Conservation (phyloP, 768 basidiomycete species). For the Trametopsis cervina region DNA sequence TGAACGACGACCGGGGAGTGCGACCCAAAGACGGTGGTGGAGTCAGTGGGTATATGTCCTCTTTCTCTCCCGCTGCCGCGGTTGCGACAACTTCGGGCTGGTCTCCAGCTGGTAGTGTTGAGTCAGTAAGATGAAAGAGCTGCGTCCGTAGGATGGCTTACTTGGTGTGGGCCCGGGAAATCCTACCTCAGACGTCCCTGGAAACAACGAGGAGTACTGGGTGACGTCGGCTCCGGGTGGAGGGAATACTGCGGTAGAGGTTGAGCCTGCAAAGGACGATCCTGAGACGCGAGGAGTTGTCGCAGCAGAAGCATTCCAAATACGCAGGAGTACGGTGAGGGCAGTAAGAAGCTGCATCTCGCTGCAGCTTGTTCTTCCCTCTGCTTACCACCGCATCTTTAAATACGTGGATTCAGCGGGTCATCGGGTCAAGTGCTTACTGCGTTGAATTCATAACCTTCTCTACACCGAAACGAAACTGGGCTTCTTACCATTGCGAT, state of each 20-base stretch:
- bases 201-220: background rate
- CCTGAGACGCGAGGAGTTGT: too few species aligned
- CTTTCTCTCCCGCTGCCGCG: background rate
- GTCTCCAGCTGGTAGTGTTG: conserved; percentile 1
- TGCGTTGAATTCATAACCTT: too few species aligned
- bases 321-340: too few species aligned
- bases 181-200: conserved; percentile 1
- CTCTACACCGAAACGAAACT: too few species aligned
- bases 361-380: too few species aligned
- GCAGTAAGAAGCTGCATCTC: too few species aligned
- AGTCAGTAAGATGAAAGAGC: background rate
- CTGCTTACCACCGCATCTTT: too few species aligned
- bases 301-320: too few species aligned
- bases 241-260: background rate
- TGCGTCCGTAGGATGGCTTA: background rate
- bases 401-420: too few species aligned
- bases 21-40: background rate
- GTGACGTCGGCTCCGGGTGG: background rate
- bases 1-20: conserved; percentile 30
- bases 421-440: too few species aligned
- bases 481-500: too few species aligned
- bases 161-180: conserved; percentile 4
- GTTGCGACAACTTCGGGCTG: conserved; percentile 3
- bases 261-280: conserved; percentile 1
- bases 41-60: conserved; percentile 2